A percentile compares a stretch with the other conserved stretches of the same genome.
phyloP scores from a whole-genome alignment of 78 protist genomes.

The Isochrysis galbana region DNA sequence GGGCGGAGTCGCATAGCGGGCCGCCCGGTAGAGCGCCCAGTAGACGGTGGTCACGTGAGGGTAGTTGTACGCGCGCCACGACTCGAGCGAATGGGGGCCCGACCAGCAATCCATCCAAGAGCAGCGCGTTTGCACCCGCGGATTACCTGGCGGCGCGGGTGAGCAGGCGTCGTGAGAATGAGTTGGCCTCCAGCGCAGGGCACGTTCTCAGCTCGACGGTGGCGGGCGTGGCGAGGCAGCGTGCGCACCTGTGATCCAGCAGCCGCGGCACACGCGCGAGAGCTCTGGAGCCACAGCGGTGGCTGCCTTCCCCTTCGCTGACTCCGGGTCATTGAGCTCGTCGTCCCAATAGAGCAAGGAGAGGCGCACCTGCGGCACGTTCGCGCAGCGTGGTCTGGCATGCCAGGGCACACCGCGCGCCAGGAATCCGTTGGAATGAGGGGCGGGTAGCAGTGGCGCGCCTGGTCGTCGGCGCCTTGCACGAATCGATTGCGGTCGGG shows the following conservation, averaged over 20 bases:
- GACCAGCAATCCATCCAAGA: constrained; percentile 12
- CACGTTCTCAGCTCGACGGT: too few relatives aligned
- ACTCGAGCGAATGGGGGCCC: background rate
- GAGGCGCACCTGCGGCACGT: background rate
- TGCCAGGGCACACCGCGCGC: too few relatives aligned
- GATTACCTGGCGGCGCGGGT: too few relatives aligned
- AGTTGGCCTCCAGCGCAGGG: too few relatives aligned
- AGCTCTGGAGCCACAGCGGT: background rate
- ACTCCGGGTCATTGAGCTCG: background rate
- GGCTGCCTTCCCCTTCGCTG: background rate
- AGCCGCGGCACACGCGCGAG: background rate
- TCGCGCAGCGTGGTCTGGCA: too few relatives aligned
- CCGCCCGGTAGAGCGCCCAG: constrained; percentile 2
- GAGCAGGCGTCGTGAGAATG: background rate
- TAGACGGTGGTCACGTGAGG: constrained; percentile 14
- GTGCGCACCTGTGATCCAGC: background rate
- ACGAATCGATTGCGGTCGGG: background rate
- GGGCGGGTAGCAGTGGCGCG: too few relatives aligned
- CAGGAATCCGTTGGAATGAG: too few relatives aligned
- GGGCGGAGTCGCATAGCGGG: background rate
- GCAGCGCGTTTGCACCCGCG: too few relatives aligned
- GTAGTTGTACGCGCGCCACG: constrained; percentile 33
- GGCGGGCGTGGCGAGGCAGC: too few relatives aligned
- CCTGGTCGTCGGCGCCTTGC: background rate
- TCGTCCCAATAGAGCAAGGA: background rate